phyloP scores from a whole-genome alignment of 2,329 filamentous ascomycete genomes.

The Aureobasidium sp. region DNA sequence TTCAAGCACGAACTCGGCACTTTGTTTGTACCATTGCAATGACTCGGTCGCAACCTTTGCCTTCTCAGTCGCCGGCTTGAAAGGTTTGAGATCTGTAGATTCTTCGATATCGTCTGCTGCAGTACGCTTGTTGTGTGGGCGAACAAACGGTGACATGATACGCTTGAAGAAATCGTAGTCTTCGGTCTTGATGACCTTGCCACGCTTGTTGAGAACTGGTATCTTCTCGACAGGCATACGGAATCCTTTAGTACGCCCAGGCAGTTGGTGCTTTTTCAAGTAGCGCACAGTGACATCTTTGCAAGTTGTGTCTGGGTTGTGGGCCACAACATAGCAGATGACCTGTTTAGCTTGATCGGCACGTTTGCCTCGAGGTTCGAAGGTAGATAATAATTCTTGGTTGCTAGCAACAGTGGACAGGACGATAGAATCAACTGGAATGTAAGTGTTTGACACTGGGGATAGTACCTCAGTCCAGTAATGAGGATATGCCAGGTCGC shows the following conservation, averaged over 20 bases:
- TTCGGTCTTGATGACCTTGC: conserved; percentile 68
- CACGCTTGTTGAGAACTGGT: conserved; percentile 65
- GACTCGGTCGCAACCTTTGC: conserved; percentile 46
- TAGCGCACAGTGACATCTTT: conserved; percentile 95
- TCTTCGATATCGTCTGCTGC: conserved; percentile 74
- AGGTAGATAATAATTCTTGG: conserved; percentile 59
- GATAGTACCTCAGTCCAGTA: conserved; percentile 94
- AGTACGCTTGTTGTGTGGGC: conserved; percentile 47
- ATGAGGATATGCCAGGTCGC: conserved; percentile 71
- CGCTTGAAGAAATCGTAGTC: conserved; percentile 83
- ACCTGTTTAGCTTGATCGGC: conserved; percentile 83
- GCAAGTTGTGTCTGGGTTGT: conserved; percentile 73
- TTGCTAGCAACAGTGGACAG: conserved; percentile 61
- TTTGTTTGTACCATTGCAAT: conserved; percentile 79
- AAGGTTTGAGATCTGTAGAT: conserved; percentile 62
- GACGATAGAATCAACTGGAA: conserved; percentile 69
- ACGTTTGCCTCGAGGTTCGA: conserved; percentile 75
- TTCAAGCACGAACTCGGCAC: conserved; percentile 74
- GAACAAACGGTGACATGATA: conserved; percentile 64
- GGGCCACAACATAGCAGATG: conserved; percentile 80
- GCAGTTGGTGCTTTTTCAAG: conserved; percentile 69
- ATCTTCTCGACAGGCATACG: conserved; percentile 73
- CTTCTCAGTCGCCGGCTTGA: conserved; percentile 50
- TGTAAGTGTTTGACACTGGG: conserved; percentile 66
- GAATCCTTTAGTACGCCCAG: conserved; percentile 81